Evolutionary conservation across 2,329 filamentous ascomycete genomes (phyloP), one percentile per base, ranked within the genome.

Genomic region (Fusarium albidum): DNA sequence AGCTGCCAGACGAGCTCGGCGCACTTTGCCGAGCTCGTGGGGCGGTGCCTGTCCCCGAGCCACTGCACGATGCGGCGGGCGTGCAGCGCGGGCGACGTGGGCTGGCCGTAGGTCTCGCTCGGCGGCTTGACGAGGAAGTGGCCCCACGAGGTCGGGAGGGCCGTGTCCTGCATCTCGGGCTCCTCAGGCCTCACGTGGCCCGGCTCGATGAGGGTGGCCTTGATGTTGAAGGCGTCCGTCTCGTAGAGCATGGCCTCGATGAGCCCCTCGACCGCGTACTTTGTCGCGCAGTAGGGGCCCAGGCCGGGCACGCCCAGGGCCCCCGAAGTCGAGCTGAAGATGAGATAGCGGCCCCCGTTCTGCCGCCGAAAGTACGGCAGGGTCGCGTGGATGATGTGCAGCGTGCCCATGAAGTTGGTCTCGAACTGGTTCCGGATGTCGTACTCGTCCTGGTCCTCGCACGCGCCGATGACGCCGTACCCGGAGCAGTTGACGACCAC

Each of bases 171-270:
- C 6, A 75, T 79, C 47, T 87, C 84, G 12, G 86, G 85, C 68
- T 98, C 93, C 71, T 98, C 94, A 6, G 93, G 83, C 6, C 93
- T 83, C 59, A 97, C 90, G 61, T 97, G 84, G 0, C 93, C 93
- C 1, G 94, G 93, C 68, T 97, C 92, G 1, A 98, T 93, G 6
- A 99, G 82, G 3, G 94, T 97, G 1, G 91, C 91, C 73, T 96
- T 96, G 73, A 98, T 90, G 69, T 95, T 94, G 75, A 96, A 97
- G 0, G 79, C 74, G 62, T 97, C 93, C 31, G 96, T 88, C 71
- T 99, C 95, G 74, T 98, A 98, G 13, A 97, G 82, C 90, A 99
- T 94, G 13, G 91, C 93, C 74, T 99, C 95, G 64, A 98, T 92
- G 47, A 99, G 79, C 1, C 94, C 95, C 71, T 99, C 95, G 5